phyloP scores from a whole-genome alignment of 2,329 filamentous ascomycete species.

The Colletotrichum endophyticum region DNA sequence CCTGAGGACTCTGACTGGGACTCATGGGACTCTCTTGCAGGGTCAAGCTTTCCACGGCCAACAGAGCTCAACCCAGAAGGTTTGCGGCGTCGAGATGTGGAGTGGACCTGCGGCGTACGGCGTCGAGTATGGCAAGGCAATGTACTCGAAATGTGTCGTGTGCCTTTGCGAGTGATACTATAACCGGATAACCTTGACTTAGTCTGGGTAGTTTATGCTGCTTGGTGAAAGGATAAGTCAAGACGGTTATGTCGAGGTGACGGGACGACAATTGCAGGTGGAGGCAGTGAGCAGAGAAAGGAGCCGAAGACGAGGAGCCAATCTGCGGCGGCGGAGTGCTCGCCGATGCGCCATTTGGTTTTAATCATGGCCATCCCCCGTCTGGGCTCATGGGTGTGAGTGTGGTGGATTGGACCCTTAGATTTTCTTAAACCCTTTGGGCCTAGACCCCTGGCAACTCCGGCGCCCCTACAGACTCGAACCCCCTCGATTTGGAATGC shows the following conservation, averaged over 20 bases:
- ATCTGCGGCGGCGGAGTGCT: not conserved
- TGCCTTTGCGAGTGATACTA: not conserved
- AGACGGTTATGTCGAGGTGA: not conserved
- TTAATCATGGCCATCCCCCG: not conserved
- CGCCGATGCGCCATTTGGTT: not conserved
- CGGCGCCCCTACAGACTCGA: not conserved
- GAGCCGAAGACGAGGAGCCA: not conserved
- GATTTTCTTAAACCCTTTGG: not conserved
- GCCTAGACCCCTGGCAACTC: not conserved
- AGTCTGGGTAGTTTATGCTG: not conserved
- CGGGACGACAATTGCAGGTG: not conserved
- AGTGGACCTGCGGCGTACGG: not conserved
- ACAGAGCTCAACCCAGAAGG: conserved; percentile 6
- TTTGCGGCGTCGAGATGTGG: not conserved
- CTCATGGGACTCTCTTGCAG: not conserved
- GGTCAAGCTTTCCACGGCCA: not conserved
- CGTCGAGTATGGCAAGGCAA: not conserved
- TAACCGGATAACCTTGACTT: not conserved
- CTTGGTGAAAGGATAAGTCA: not conserved
- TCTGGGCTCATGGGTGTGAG: not conserved
- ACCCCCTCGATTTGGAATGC: conserved; percentile 1
- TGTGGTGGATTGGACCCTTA: conserved; percentile 14
- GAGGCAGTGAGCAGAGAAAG: not conserved
- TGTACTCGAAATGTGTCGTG: not conserved
- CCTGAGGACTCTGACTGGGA: not conserved